Evolutionary conservation across 306 rosid species (phyloP).

Genomic region (Adenanthera pavonina): DNA sequence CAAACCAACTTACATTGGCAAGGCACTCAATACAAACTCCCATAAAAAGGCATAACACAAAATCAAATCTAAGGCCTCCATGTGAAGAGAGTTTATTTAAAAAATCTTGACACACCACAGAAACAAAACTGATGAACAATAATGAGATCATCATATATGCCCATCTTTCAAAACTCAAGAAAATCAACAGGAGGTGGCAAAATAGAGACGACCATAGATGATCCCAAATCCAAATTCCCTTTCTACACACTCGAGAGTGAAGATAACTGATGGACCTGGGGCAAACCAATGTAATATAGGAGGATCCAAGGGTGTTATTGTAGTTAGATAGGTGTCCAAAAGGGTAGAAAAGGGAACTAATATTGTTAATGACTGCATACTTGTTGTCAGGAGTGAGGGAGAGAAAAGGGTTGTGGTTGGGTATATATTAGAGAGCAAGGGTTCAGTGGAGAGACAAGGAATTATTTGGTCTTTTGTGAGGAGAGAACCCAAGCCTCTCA

Average conservation of each 20-base stretch:
- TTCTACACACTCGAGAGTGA: not conserved
- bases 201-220: not conserved
- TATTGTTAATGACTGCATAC: too few relatives aligned
- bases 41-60: not conserved
- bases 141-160: conserved; percentile 19
- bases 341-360: too few relatives aligned
- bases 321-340: too few relatives aligned
- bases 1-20: not conserved
- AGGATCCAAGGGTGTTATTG: too few relatives aligned
- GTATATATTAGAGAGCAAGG: too few relatives aligned
- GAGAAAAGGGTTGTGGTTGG: too few relatives aligned
- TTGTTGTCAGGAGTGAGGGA: too few relatives aligned
- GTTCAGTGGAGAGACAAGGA: too few relatives aligned
- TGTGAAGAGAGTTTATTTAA: not conserved
- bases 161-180: not conserved
- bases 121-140: conserved; percentile 12
- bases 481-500: too few relatives aligned
- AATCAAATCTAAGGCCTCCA: conserved; percentile 1
- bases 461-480: too few relatives aligned
- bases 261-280: not conserved
- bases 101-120: not conserved
- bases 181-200: not conserved
- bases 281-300: too few relatives aligned
- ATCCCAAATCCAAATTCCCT: conserved; percentile 19
- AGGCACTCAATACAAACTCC: not conserved